These are phyloP conservation scores for Cardamine resedifolia DNA, from an alignment of 345 rosid species.

Conservation along the genomic window DNA sequence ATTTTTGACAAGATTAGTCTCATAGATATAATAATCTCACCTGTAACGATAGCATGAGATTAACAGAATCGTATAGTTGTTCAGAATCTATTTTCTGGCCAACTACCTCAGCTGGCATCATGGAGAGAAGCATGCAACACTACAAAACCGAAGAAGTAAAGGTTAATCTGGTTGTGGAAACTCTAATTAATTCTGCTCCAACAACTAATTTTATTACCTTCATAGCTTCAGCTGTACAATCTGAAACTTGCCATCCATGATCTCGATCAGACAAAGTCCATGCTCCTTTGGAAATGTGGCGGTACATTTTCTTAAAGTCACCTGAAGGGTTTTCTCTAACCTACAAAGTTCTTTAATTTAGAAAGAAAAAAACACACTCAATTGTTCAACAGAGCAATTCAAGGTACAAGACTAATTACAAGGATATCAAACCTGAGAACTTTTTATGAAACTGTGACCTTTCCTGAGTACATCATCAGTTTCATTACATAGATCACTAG, in stretches of 20 bases:
- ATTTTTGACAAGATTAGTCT: not conserved
- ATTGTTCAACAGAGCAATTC: no score
- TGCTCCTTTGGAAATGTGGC: slow-evolving; percentile 64
- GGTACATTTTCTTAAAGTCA: slow-evolving; percentile 57
- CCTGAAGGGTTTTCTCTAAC: slow-evolving; percentile 59
- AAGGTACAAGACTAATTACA: no score
- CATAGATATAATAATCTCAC: slow-evolving; percentile 33
- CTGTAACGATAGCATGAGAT: slow-evolving; percentile 56
- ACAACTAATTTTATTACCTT: slow-evolving; percentile 41
- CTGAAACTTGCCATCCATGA: slow-evolving; percentile 77
- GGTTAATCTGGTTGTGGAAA: not conserved
- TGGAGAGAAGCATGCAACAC: slow-evolving; percentile 65
- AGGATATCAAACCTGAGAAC: slow-evolving; percentile 51
- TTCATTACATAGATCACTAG: slow-evolving; percentile 44
- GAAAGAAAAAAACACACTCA: not conserved
- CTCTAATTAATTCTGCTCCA: not conserved
- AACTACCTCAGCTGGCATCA: slow-evolving; percentile 64
- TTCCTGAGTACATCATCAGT: slow-evolving; percentile 50
- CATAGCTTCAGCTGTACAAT: slow-evolving; percentile 67
- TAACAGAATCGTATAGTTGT: slow-evolving; percentile 50
- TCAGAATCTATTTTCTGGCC: slow-evolving; percentile 54
- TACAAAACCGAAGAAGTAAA: slow-evolving; percentile 27
- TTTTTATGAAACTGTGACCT: slow-evolving; percentile 58
- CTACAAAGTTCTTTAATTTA: slow-evolving; percentile 26
- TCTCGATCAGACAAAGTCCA: slow-evolving; percentile 69